A percentile compares a stretch with the other conserved stretches of the same genome.
Evolutionary conservation across 345 rosid genomes (phyloP).

Genomic region (Rhodamnia rubescens): DNA sequence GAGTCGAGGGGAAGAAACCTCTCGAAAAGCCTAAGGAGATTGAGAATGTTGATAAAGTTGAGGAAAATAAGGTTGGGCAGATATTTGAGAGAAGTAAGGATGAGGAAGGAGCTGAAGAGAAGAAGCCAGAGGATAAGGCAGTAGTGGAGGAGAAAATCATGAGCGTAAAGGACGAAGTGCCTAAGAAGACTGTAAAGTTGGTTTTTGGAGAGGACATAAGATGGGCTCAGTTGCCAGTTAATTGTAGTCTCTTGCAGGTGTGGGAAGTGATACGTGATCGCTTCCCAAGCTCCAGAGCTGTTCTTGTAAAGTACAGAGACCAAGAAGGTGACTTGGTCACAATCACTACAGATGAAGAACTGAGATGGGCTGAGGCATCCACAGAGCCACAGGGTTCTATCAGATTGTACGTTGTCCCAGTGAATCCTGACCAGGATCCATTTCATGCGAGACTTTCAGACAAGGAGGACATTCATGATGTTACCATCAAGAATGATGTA

Average conservation of each 20-base stretch:
- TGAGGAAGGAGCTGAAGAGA: constrained; percentile 18
- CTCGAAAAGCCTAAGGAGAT: constrained; percentile 12
- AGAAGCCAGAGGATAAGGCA: constrained; percentile 40
- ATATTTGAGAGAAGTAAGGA: constrained; percentile 12
- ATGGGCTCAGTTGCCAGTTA: constrained; percentile 54
- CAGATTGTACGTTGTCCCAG: constrained; percentile 59
- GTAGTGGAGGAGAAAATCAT: constrained; percentile 45
- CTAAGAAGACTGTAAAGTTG: constrained; percentile 55
- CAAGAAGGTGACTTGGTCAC: constrained; percentile 89
- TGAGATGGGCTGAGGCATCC: constrained; percentile 60
- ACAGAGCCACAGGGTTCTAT: constrained; percentile 33
- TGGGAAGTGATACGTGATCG: constrained; percentile 63
- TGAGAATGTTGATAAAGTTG: constrained; percentile 9
- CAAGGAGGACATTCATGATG: constrained; percentile 6
- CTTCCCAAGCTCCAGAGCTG: constrained; percentile 50
- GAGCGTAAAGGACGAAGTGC: constrained; percentile 18
- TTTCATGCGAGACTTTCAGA: constrained; percentile 27
- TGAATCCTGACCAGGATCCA: constrained; percentile 48
- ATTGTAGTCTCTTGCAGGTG: constrained; percentile 59
- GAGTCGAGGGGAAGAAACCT: constrained; percentile 15
- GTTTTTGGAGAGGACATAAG: constrained; percentile 74
- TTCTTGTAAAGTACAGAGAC: constrained; percentile 77
- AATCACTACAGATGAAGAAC: constrained; percentile 71
- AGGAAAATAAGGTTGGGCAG: constrained; percentile 13
- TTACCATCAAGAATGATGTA: background rate